Evolutionary conservation across 1,139 yeast species (phyloP), one percentile per base, ranked within the genome.

Genomic region (Meyerozyma smithsonii): DNA sequence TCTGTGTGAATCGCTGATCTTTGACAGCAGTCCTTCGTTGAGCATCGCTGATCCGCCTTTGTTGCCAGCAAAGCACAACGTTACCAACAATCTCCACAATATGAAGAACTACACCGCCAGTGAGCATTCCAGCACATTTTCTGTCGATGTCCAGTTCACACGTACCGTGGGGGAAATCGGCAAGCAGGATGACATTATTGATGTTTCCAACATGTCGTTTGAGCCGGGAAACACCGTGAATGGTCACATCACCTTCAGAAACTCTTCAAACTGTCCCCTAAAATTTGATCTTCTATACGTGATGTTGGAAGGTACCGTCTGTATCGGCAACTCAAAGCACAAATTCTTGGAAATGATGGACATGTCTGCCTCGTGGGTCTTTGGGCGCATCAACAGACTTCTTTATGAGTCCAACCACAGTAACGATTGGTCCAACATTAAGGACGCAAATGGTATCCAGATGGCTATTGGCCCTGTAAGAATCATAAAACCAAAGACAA

Each of bases 301-400:
- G 14, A 30, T 15, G 21, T 30, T 30, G 21, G 34, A 30, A 8
- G 34, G 34, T 4, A 18, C 15, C 4, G 12, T 30, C 1, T 8
- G 21, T n/a, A 3, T 30, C 4, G 34, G 21, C 8, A 14, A 11
- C 7, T 7, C n/a, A 10, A 10, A 7, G 15, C 10, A 30, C 11
- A 30, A 18, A 14, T 30, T 30, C 17, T 18, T 30, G 12, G 34
- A 30, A 30, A 30, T 30, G 34, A 30, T 18, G 20, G 34, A 30
- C 12, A 17, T 30, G 21, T 30, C 34, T 11, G 34, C 34, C 8
- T 17, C 34, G n/a, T 30, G 34, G 34, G 14, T 18, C n/a, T 30
- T 30, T 30, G 34, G 34, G 8, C 34, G 34, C 20, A 30, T 30
- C 10, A 18, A 30, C 15, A 16, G 34, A 4, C 34, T 30, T 6